Percentiles rank a stretch among this genome's conserved stretches.
These are phyloP conservation scores for Trichomonascaceae sp. DNA, from an alignment of 1,139 yeast genomes.

Conservation along the genomic window DNA sequence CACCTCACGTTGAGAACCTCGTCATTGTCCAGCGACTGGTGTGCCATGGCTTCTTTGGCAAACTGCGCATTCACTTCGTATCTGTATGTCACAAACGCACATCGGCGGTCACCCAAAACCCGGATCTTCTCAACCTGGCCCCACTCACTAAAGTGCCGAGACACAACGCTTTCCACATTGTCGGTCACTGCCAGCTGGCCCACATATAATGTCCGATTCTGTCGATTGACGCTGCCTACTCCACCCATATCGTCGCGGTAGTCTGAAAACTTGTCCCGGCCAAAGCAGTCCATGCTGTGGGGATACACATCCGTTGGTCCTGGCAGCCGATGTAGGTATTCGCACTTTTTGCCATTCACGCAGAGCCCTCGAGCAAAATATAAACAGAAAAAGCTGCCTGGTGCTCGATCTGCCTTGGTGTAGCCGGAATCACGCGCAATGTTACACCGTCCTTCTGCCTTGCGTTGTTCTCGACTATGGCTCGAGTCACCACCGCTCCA, in stretches of 20 bases:
- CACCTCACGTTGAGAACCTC: slow-evolving; percentile 66
- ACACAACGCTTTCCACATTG: slow-evolving; percentile 32
- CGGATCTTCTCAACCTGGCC: slow-evolving; percentile 63
- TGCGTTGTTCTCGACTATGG: slow-evolving; percentile 28
- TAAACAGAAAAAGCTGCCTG: slow-evolving; percentile 46
- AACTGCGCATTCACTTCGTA: slow-evolving; percentile 73
- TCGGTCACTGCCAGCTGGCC: slow-evolving; percentile 42
- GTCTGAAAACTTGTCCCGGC: slow-evolving; percentile 71
- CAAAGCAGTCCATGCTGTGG: slow-evolving; percentile 73
- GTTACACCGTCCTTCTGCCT: slow-evolving; percentile 42
- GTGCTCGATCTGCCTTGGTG: slow-evolving; percentile 50
- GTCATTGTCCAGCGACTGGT: slow-evolving; percentile 54
- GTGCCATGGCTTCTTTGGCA: slow-evolving; percentile 87
- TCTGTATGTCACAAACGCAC: slow-evolving; percentile 68
- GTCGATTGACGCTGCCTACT: slow-evolving; percentile 65
- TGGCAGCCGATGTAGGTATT: slow-evolving; percentile 69
- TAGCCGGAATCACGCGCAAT: slow-evolving; percentile 56
- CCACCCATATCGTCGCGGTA: slow-evolving; percentile 94
- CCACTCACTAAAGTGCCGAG: slow-evolving; percentile 52
- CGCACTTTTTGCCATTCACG: slow-evolving; percentile 60
- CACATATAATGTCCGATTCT: slow-evolving; percentile 63
- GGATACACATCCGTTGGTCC: slow-evolving; percentile 34
- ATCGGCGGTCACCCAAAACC: slow-evolving; percentile 47
- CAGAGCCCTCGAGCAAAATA: slow-evolving; percentile 89
- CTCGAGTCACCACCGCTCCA: slow-evolving; percentile 44